Evolutionary conservation across 768 basidiomycete genomes (phyloP), one percentile per base, ranked within the genome.

Genomic region (Atractiella rhizophila): DNA sequence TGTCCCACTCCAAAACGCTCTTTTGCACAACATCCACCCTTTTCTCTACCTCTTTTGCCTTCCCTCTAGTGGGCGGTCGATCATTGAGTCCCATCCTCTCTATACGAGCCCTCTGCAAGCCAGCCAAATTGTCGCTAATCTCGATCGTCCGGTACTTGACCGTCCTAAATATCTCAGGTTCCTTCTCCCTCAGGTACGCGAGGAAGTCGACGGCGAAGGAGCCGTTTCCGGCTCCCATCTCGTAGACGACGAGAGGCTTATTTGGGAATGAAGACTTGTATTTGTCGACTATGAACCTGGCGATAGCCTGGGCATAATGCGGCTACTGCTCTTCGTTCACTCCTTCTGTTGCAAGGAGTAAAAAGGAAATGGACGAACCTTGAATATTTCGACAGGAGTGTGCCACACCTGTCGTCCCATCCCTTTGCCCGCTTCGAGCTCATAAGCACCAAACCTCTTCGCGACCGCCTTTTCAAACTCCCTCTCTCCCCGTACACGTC

Each of bases 161-260:
- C 16, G 82, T 70, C 43, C 82, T 80, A 57, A 85, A 96, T 4
- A 96, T 82, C 28, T 85, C 82, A 0, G 83, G 83, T n/a, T 59
- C 59, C 54, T 86, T 72, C 30, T 71, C 63, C 18, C 66, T 70
- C 24, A 98, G 59, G 52, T 71, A 79, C 56, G 80, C 67, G 42
- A 98, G 72, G 39, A 91, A 72, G 56, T 94, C 76, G 59, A 69
- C 61, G 24, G 88, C 86, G 42, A 98, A 66, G 1, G 88, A 88
- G 11, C 91, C 91, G 54, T 98, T 98, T 30, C 91, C 91, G 2
- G 85, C 91, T 27, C 91, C 91, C 51, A 98, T 76, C 59, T 98
- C 91, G 63, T 94, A 96, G 39, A 98, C 74, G 47, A 79, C 70
- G 49, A 96, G 73, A 57, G 91, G 85, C 60, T 91, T 76, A 55